Evolutionary conservation across 306 rosid species (phyloP).

Genomic region (Prinsepia uniflora): DNA sequence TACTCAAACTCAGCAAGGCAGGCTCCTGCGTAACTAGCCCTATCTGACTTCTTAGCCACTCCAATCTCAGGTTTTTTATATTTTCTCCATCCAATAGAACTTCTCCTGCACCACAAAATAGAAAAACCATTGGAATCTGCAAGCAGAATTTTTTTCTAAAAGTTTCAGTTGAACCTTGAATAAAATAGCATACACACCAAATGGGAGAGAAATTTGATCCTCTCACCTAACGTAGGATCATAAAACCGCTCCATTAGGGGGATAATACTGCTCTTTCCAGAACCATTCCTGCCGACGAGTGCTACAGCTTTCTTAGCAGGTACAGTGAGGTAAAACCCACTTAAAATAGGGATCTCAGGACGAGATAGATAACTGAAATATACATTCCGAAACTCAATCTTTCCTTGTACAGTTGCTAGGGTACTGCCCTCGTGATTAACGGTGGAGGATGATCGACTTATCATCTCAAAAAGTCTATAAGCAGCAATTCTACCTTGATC

Average conservation of each 20-base stretch:
- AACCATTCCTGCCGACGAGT: constrained; percentile 98
- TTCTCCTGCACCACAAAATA: constrained; percentile 78
- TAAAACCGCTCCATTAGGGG: constrained; percentile 99
- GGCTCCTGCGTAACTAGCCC: constrained; percentile 99
- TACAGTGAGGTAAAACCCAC: constrained; percentile 96
- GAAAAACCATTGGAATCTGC: constrained; percentile 19
- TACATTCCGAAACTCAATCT: constrained; percentile 93
- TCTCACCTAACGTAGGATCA: constrained; percentile 92
- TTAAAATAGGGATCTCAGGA: constrained; percentile 97
- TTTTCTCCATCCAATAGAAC: constrained; percentile 99
- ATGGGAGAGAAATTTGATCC: neutral
- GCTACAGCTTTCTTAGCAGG: constrained; percentile 99
- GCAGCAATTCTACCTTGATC: constrained; percentile 99
- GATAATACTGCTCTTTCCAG: constrained; percentile 98
- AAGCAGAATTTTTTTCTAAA: constrained; percentile 15
- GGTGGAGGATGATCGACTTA: constrained; percentile 88
- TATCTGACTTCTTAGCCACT: constrained; percentile 96
- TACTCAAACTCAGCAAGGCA: constrained; percentile 93
- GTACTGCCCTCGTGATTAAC: constrained; percentile 75
- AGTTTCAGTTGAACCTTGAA: constrained; percentile 12
- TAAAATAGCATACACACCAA: neutral
- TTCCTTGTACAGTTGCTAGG: constrained; percentile 79
- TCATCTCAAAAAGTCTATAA: constrained; percentile 97
- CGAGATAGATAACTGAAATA: constrained; percentile 99
- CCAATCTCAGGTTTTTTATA: constrained; percentile 83